Evolutionary conservation across 192 early-diverging fungal species (phyloP).

Genomic region (Backusella westeae): DNA sequence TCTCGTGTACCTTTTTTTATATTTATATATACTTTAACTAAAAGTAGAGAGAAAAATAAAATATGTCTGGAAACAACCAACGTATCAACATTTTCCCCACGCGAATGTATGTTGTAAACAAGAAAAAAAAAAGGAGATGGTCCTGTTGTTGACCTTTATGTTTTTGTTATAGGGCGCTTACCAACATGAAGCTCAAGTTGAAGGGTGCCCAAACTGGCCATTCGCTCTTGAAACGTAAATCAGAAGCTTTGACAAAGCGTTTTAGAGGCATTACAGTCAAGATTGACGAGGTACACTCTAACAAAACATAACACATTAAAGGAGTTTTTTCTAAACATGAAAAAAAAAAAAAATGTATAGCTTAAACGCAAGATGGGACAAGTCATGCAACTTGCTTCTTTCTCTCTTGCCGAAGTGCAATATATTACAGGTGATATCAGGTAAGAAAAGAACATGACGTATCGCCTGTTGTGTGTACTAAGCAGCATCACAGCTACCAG

Average conservation of each 20-base stretch:
- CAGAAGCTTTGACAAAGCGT: conserved; percentile 92
- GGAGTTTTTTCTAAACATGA: neutral
- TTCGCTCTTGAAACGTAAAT: conserved; percentile 96
- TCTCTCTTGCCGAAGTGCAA: conserved; percentile 96
- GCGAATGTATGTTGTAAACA: conserved; percentile 71
- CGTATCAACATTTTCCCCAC: conserved; percentile 94
- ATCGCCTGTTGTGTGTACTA: neutral
- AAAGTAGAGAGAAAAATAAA: neutral
- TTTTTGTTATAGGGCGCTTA: conserved; percentile 75
- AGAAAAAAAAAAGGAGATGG: neutral
- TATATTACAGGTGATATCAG: conserved; percentile 97
- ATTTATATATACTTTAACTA: neutral
- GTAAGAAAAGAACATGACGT: conserved; percentile 36
- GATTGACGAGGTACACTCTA: conserved; percentile 83
- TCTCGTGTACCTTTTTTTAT: neutral
- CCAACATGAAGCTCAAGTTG: conserved; percentile 90
- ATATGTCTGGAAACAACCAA: conserved; percentile 63
- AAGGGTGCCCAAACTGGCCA: conserved; percentile 99
- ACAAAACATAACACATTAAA: neutral
- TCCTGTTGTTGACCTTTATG: neutral
- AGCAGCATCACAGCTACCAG: conserved; percentile 69
- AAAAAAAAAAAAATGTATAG: conserved; percentile 35
- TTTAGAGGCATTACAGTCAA: conserved; percentile 94
- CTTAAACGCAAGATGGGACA: conserved; percentile 98
- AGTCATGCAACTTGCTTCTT: conserved; percentile 97